Evolutionary conservation across 148 eudicot species (phyloP), one percentile per base, ranked within the genome.

Genomic region (Rhododendron kiyosumense): DNA sequence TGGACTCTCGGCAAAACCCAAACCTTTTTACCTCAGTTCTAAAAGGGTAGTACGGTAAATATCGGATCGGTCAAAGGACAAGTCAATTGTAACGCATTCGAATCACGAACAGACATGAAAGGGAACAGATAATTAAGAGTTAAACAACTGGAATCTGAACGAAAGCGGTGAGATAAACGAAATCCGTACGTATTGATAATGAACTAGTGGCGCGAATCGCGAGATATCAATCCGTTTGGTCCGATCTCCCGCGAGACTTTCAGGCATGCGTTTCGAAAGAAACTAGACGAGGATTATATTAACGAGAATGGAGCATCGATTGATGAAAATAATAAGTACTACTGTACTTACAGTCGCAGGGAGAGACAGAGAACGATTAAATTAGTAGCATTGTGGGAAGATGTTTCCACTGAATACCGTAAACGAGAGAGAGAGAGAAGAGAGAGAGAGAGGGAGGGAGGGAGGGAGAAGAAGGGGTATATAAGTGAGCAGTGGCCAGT

Each of bases 1-100:
- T 78, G 34, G 41, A 87, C 71, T 88, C 86, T 65, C 78, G 46
- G 10, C 6, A 85, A 87, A 79, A 51, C 71, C 61, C 74, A 28
- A 59, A 82, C 46, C 57, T 65, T 15, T 73, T 7, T 57, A 26
- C 20, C 24, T 18, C 78, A 34, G n/a, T 26, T 51, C 63, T 24
- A 41, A 26, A 77, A 46, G 48, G 15, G 63, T 59, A 83, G 59
- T 8, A 11, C 17, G 28, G 17, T 11, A 61, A 38, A 46, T 0
- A 81, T 46, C 12, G 2, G 41, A 15, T 32, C 69, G 26, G 32
- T 76, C n/a, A 1, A 36, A 7, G 7, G 24, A 15, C 48, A 20
- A 38, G 38, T 52, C 24, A 28, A 2, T n/a, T 12, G 32, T n/a
- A 45, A 78, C 52, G 9, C 28, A 28, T 24, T 26, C 71, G 51